phyloP scores from a whole-genome alignment of 768 basidiomycete species.

The Leccinum longicurvipes region DNA sequence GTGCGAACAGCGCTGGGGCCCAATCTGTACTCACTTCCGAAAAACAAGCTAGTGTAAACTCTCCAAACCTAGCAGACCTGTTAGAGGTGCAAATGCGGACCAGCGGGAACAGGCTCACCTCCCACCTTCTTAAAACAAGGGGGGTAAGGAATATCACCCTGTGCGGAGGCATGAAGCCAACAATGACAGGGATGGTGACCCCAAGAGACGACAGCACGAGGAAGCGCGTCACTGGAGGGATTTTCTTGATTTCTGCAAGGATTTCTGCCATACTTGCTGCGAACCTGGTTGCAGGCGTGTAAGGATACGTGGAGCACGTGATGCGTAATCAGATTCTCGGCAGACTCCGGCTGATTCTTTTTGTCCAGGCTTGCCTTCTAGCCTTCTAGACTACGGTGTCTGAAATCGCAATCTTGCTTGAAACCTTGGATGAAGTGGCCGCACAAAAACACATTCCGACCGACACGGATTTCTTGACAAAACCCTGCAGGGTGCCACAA shows the following conservation, averaged over 20 bases:
- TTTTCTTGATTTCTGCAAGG: conserved; percentile 66
- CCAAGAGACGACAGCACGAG: conserved; percentile 57
- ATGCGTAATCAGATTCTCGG: neutral
- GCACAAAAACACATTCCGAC: neutral
- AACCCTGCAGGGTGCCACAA: no score
- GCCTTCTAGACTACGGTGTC: no score
- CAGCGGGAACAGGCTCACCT: conserved; percentile 40
- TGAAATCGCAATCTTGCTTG: neutral
- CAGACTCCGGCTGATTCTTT: neutral
- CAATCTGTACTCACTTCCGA: conserved; percentile 47
- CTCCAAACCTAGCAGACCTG: conserved; percentile 61
- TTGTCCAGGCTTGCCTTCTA: no score
- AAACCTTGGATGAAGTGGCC: neutral
- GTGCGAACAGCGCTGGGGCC: neutral
- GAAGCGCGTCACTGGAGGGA: conserved; percentile 80
- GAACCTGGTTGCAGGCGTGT: neutral
- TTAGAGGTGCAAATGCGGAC: neutral
- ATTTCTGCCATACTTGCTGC: conserved; percentile 50
- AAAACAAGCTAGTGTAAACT: conserved; percentile 68
- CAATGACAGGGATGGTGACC: conserved; percentile 55
- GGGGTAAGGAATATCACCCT: conserved; percentile 50
- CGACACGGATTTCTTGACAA: no score
- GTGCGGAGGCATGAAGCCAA: conserved; percentile 52
- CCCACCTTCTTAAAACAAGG: conserved; percentile 43
- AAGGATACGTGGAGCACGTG: neutral